These are phyloP conservation scores for Rhizophagus sp. DNA, from an alignment of 192 early-diverging fungal species.

Conservation along the genomic window DNA sequence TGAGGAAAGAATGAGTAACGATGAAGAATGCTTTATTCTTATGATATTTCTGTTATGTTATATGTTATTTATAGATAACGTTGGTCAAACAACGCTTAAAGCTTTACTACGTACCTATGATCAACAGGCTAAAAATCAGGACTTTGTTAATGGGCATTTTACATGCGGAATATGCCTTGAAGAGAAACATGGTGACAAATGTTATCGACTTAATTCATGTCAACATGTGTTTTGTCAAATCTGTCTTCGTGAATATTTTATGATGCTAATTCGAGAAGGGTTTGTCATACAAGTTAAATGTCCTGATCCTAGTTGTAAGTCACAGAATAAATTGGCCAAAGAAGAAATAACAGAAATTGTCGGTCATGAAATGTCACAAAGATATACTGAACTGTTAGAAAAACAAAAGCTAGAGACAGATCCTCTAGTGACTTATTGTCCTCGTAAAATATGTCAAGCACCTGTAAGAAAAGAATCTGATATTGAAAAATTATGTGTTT, in stretches of 20 bases:
- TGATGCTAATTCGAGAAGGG: constrained; percentile 37
- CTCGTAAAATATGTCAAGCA: constrained; percentile 29
- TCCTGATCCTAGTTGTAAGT: constrained; percentile 35
- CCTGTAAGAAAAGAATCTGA: constrained; percentile 33
- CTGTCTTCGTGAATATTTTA: constrained; percentile 35
- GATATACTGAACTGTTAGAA: constrained; percentile 27
- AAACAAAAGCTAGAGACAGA: constrained; percentile 33
- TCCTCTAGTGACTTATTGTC: constrained; percentile 35
- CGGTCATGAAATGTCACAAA: constrained; percentile 30
- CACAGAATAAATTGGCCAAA: constrained; percentile 1
- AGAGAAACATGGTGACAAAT: constrained; percentile 32
- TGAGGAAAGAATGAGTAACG: too few species aligned
- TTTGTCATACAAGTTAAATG: constrained; percentile 34
- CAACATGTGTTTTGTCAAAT: constrained; percentile 37
- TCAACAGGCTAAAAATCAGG: constrained; percentile 9
- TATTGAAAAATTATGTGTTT: constrained; percentile 33
- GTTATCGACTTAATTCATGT: constrained; percentile 26
- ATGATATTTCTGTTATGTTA: neutral
- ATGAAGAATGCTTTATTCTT: too few species aligned
- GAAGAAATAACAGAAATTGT: constrained; percentile 31
- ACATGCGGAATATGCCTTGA: constrained; percentile 37
- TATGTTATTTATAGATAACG: neutral
- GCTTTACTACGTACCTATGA: constrained; percentile 23
- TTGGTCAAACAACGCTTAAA: constrained; percentile 17
- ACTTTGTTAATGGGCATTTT: constrained; percentile 30